Percentiles rank a stretch among this genome's conserved stretches.
These are phyloP conservation scores for Leccinum solheimii DNA, from an alignment of 1,284 basidiomycete genomes.

Conservation along the genomic window DNA sequence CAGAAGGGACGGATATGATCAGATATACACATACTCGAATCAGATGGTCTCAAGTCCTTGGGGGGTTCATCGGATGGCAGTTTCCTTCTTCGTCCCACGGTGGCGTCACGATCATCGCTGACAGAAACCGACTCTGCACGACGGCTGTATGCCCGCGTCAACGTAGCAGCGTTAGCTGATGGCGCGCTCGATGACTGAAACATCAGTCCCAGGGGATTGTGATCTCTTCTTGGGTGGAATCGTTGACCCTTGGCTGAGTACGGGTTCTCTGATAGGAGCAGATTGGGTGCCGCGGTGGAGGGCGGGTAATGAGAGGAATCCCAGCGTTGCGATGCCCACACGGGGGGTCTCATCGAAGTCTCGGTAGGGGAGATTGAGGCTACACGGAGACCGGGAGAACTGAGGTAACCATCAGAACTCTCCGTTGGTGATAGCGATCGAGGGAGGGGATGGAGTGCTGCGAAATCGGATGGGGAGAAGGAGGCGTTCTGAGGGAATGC, in stretches of 20 bases:
- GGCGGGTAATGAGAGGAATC: conserved; percentile 39
- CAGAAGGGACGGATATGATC: conserved; percentile 34
- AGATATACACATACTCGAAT: conserved; percentile 33
- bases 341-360: conserved; percentile 50
- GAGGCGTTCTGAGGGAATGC: conserved; percentile 48
- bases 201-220: conserved; percentile 56
- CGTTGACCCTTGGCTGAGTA: conserved; percentile 34
- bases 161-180: conserved; percentile 44
- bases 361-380: conserved; percentile 60
- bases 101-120: conserved; percentile 67
- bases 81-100: conserved; percentile 65
- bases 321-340: conserved; percentile 67
- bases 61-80: conserved; percentile 45
- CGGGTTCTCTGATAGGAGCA: conserved; percentile 44
- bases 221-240: conserved; percentile 40
- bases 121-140: conserved; percentile 64
- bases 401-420: conserved; percentile 45
- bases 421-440: conserved; percentile 56
- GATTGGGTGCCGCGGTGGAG: conserved; percentile 40
- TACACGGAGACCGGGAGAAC: conserved; percentile 39
- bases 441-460: conserved; percentile 59
- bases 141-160: conserved; percentile 59
- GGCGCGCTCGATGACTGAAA: conserved; percentile 78
- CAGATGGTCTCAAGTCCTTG: conserved; percentile 34
- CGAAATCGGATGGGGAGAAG: conserved; percentile 60